Conservation (phyloP, 2,329 filamentous ascomycete genomes). For the Trichoderma citrinoviride region DNA sequence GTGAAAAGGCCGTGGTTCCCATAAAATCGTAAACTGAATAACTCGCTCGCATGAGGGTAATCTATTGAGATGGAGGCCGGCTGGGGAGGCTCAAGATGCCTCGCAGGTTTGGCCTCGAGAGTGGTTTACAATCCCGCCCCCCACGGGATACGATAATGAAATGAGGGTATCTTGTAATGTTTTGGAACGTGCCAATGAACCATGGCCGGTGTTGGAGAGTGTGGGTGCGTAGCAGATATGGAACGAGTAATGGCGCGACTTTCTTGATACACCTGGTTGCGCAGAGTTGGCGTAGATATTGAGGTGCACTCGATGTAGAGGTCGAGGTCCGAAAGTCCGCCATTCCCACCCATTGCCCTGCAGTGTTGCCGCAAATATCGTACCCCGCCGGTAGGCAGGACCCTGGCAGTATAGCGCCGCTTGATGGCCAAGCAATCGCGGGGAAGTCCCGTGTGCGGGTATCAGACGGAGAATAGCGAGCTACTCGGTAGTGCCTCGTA, state of each 20-base stretch:
- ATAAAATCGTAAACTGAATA: slow-evolving; percentile 17
- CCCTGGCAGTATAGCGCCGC: not conserved
- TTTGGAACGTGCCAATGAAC: not conserved
- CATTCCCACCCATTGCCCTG: not conserved
- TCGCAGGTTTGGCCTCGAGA: not conserved
- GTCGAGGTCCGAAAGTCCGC: not conserved
- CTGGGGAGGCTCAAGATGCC: not conserved
- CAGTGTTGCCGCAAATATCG: not conserved
- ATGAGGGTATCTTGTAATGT: not conserved
- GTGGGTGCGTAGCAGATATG: not conserved
- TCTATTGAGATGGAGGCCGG: not conserved
- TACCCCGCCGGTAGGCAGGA: not conserved
- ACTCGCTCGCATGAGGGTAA: slow-evolving; percentile 7
- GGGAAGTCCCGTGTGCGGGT: not conserved
- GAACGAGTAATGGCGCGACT: not conserved
- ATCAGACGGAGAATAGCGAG: not conserved
- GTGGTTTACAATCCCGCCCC: not conserved
- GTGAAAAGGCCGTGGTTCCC: slow-evolving; percentile 10
- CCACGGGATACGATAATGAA: not conserved
- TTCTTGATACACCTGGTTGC: not conserved
- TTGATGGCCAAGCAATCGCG: not conserved
- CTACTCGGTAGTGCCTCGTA: slow-evolving; percentile 5
- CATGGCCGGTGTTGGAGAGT: not conserved
- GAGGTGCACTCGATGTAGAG: not conserved
- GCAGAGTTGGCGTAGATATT: not conserved